Evolutionary conservation across 345 rosid genomes (phyloP).

Genomic region (Rhizophora mangle): DNA sequence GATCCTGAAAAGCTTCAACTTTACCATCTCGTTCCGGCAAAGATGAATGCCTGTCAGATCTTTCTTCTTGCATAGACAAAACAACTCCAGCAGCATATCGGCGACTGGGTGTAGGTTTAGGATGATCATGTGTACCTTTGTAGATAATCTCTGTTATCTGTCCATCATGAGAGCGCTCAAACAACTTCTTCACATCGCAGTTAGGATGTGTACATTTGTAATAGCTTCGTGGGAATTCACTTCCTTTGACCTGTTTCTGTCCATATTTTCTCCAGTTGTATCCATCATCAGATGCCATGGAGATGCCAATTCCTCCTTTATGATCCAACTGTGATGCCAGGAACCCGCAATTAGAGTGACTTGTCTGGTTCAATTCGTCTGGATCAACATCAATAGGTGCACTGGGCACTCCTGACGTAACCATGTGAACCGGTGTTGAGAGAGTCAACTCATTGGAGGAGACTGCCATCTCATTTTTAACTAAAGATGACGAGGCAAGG

Average conservation of each 20-base stretch:
- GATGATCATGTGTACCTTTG: slow-evolving; percentile 96
- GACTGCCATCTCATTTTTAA: slow-evolving; percentile 57
- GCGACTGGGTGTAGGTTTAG: slow-evolving; percentile 87
- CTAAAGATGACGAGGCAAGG: slow-evolving; percentile 42
- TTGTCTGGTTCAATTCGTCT: slow-evolving; percentile 56
- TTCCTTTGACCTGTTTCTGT: slow-evolving; percentile 96
- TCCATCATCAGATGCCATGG: slow-evolving; percentile 75
- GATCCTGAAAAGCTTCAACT: slow-evolving; percentile 8
- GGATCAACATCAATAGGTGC: slow-evolving; percentile 56
- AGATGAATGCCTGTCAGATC: slow-evolving; percentile 50
- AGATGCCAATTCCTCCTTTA: slow-evolving; percentile 43
- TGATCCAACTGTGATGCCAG: slow-evolving; percentile 54
- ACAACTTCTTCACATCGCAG: slow-evolving; percentile 94
- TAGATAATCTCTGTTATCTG: slow-evolving; percentile 84
- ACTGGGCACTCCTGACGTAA: slow-evolving; percentile 37
- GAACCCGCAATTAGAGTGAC: slow-evolving; percentile 32
- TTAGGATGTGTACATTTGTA: slow-evolving; percentile 98
- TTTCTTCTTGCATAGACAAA: slow-evolving; percentile 70
- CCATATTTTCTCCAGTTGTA: slow-evolving; percentile 99
- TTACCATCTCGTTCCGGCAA: slow-evolving; percentile 63
- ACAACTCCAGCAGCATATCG: slow-evolving; percentile 60
- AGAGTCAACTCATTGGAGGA: slow-evolving; percentile 73
- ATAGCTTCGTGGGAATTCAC: slow-evolving; percentile 96
- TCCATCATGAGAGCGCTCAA: slow-evolving; percentile 92
- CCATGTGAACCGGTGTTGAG: slow-evolving; percentile 42